phyloP scores from a whole-genome alignment of 306 rosid species.

The Trichosanthes cucumerina region DNA sequence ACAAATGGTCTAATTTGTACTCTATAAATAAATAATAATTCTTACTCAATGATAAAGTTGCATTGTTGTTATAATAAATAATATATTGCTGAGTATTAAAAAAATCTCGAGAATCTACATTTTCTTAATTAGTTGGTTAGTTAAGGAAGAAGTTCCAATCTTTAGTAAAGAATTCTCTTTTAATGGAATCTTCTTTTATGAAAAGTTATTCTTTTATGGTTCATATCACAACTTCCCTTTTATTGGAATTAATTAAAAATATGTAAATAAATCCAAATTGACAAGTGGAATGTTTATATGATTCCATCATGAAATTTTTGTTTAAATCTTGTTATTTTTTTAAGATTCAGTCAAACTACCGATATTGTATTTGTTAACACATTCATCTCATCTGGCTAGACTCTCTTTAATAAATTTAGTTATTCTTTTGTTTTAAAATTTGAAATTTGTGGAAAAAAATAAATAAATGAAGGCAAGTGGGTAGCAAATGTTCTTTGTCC shows the following conservation, averaged over 20 bases:
- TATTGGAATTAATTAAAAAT: background rate
- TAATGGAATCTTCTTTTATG: background rate
- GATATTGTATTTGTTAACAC: too few species aligned
- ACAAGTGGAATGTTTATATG: background rate
- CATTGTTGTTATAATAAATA: background rate
- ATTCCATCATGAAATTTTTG: too few species aligned
- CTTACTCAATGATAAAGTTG: background rate
- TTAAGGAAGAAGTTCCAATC: background rate
- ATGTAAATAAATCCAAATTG: background rate
- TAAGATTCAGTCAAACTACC: too few species aligned
- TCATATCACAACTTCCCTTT: background rate
- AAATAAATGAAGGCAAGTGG: background rate
- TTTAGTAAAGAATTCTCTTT: background rate
- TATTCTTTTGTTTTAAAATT: background rate
- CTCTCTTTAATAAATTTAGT: too few species aligned
- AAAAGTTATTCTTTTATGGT: background rate
- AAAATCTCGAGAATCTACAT: background rate
- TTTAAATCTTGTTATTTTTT: too few species aligned
- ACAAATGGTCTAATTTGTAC: background rate
- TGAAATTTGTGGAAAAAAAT: background rate
- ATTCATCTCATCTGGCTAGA: too few species aligned
- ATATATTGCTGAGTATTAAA: background rate
- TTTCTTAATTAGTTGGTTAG: background rate
- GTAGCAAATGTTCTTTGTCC: background rate
- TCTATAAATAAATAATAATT: background rate